Conservation (phyloP, 169 alveolate genomes). For the Perkinsus chesapeaki region DNA sequence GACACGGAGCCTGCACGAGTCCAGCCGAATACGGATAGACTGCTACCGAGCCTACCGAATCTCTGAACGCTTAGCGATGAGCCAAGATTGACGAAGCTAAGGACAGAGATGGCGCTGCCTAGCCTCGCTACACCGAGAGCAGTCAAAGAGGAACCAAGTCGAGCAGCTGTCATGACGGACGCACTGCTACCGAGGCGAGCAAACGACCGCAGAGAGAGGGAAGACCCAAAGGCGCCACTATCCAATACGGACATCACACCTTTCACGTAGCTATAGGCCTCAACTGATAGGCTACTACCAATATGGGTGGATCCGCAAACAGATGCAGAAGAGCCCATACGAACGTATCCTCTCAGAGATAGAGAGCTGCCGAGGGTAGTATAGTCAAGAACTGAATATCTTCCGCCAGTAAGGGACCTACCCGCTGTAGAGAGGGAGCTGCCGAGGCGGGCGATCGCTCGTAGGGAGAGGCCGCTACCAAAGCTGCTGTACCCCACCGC, state of each 20-base stretch:
- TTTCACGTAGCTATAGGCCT: neutral
- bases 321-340: neutral
- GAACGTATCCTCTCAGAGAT: neutral
- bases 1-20: neutral
- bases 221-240: neutral
- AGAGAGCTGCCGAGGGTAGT: neutral
- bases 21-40: neutral
- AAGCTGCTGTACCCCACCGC: neutral
- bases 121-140: neutral
- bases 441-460: neutral
- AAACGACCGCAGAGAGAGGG: neutral
- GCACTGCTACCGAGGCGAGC: neutral
- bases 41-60: neutral
- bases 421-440: neutral
- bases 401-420: neutral
- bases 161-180: neutral
- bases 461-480: neutral
- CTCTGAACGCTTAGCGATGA: no score
- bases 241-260: neutral
- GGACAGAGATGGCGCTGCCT: neutral
- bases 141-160: neutral
- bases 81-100: neutral
- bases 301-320: neutral
- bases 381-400: neutral
- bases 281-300: conserved; percentile 6